Evolutionary conservation across 495 filamentous ascomycete genomes (phyloP).

Genomic region (Tuber aestivum): DNA sequence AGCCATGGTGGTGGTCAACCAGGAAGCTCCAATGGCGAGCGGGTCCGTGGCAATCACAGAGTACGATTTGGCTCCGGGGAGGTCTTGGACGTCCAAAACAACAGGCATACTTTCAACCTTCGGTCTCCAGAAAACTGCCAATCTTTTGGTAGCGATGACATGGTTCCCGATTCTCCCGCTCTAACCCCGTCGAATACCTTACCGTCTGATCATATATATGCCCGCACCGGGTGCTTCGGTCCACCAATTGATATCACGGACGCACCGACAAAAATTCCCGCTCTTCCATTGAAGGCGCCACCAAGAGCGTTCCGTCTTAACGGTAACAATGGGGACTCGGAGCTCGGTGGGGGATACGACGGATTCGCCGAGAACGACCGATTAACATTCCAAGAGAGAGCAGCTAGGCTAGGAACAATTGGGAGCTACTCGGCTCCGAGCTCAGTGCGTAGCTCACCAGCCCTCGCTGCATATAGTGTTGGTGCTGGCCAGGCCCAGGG

Average conservation of each 20-base stretch:
- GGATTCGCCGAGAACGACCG: conserved; percentile 14
- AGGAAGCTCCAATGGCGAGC: conserved; percentile 19
- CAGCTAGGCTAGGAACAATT: conserved; percentile 25
- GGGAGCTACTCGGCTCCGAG: conserved; percentile 39
- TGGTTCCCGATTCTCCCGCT: neutral
- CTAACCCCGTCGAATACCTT: conserved; percentile 23
- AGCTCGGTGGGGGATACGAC: conserved; percentile 32
- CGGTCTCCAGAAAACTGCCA: conserved; percentile 14
- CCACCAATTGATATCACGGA: conserved; percentile 20
- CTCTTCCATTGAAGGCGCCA: conserved; percentile 14
- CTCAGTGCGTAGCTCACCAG: conserved; percentile 32
- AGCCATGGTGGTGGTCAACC: conserved; percentile 15
- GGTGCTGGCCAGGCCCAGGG: conserved; percentile 23
- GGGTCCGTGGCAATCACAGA: conserved; percentile 20
- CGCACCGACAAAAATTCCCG: conserved; percentile 1
- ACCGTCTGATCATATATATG: conserved; percentile 10
- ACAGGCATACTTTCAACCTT: conserved; percentile 28
- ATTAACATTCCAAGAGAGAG: conserved; percentile 26
- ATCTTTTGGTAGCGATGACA: neutral
- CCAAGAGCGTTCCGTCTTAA: conserved; percentile 19
- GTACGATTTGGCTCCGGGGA: conserved; percentile 37
- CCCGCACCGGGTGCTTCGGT: conserved; percentile 11
- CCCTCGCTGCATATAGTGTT: conserved; percentile 20
- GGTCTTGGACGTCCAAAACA: conserved; percentile 28
- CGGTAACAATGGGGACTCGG: conserved; percentile 21